Evolutionary conservation across 352 stramenopile genomes (phyloP), one percentile per base, ranked within the genome.

Genomic region (Aphanomyces euteiches): DNA sequence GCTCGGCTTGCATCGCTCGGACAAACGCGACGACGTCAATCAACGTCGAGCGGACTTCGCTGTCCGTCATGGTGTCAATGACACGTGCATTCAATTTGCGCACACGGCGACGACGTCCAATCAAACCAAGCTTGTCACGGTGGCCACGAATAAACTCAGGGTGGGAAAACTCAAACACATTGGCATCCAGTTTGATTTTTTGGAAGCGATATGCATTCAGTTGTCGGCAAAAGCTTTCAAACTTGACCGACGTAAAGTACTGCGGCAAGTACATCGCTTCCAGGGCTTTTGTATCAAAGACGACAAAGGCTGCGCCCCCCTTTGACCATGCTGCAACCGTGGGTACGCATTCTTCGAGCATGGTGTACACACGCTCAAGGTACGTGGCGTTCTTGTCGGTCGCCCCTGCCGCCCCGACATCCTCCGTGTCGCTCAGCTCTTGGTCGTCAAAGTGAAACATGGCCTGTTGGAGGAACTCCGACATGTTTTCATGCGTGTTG

Each of bases 241-340:
- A 98, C 72, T 94, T 97, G 74, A 92, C 90, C 79, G 98, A 95
- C 77, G 97, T 98, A 70, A 98, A 98, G 78, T 97, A 98, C 66
- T 88, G 87, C 15, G 93, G 92, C 19, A 98, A 77, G 45, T 98
- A 84, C 74, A 90, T 81, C 28, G 87, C 75, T 66, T 96, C 93
- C 43, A 98, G 79, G 19, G 80, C 78, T 10, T 84, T 77, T 74
- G 90, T 92, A 80, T 96, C 85, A 47, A 90, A 72, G 64, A 95
- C 94, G 69, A 91, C 78, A 76, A 95, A 94, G 8, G 84, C 79
- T 58, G 82, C 66, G 38, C 82, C 84, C 67, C 93, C 84, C 2
- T 87, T 79, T 3, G 84, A 80, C 88, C 88, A 96, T 4, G 37
- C 37, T 4, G 60, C 60, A 17, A 67, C 37, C n/a, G 60, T 54